Evolutionary conservation across 768 basidiomycete species (phyloP).

Genomic region (Amanita phalloides): DNA sequence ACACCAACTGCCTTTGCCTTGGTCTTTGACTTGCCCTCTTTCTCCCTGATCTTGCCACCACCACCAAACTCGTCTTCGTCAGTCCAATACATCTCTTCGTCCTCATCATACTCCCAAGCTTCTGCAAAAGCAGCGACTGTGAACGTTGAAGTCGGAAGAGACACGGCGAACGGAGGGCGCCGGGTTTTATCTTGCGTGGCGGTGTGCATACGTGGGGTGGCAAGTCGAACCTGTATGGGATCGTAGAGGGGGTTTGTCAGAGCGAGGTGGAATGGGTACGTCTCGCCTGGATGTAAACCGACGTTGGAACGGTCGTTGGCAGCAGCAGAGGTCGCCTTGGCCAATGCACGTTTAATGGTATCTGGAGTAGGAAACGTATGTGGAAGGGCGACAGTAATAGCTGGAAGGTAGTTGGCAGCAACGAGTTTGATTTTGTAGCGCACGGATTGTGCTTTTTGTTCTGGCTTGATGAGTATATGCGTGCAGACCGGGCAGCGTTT

Average conservation of each 20-base stretch:
- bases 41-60: conserved; percentile 28
- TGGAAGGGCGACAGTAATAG: conserved; percentile 65
- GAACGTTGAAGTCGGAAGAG: conserved; percentile 70
- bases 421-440: conserved; percentile 97
- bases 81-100: conserved; percentile 76
- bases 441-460: conserved; percentile 90
- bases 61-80: conserved; percentile 43
- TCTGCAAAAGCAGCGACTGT: conserved; percentile 87
- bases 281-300: conserved; percentile 62
- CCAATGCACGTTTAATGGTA: conserved; percentile 27
- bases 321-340: conserved; percentile 26
- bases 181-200: conserved; percentile 37
- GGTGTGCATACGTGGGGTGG: conserved; percentile 57
- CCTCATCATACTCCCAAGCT: conserved; percentile 97
- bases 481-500: conserved; percentile 93
- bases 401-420: conserved; percentile 88
- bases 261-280: conserved; percentile 82
- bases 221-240: conserved; percentile 85
- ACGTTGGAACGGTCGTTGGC: conserved; percentile 29
- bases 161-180: conserved; percentile 69
- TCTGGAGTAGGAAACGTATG: conserved; percentile 34
- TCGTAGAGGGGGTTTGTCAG: conserved; percentile 95
- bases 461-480: conserved; percentile 96
- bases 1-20: conserved; percentile 55
- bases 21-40: conserved; percentile 34